Evolutionary conservation across 345 rosid genomes (phyloP).

Genomic region (Syzygium aqueum): DNA sequence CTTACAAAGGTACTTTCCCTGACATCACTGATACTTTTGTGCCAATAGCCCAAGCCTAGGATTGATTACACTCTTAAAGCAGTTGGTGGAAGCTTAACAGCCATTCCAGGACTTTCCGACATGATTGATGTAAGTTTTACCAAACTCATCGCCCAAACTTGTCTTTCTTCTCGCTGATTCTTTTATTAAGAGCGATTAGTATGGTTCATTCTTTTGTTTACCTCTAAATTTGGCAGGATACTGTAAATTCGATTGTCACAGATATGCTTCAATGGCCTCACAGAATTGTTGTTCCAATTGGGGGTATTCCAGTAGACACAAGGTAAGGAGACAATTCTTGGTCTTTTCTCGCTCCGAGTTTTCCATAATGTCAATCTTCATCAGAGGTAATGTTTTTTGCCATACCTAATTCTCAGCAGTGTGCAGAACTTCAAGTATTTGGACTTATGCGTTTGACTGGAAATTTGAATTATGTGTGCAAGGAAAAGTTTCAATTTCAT

Average conservation of each 20-base stretch:
- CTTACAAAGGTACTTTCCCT: background rate
- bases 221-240: conserved; percentile 47
- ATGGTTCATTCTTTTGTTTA: background rate
- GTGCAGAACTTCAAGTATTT: background rate
- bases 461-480: background rate
- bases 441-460: background rate
- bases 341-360: background rate
- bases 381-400: background rate
- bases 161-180: background rate
- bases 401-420: background rate
- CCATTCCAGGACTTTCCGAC: conserved; percentile 91
- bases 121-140: conserved; percentile 83
- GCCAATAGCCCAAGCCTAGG: conserved; percentile 79
- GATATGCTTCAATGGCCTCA: conserved; percentile 99
- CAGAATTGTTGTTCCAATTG: conserved; percentile 96
- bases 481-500: background rate
- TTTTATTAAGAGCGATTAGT: background rate
- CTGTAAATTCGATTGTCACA: conserved; percentile 69
- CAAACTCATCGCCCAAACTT: background rate
- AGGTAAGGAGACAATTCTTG: conserved; percentile 33
- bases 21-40: background rate
- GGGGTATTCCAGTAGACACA: conserved; percentile 78
- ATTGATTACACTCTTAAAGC: conserved; percentile 95
- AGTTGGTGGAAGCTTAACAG: conserved; percentile 97
- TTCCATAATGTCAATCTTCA: background rate